phyloP scores from a whole-genome alignment of 164 flowering plant species.

The Tinospora cordifolia region DNA sequence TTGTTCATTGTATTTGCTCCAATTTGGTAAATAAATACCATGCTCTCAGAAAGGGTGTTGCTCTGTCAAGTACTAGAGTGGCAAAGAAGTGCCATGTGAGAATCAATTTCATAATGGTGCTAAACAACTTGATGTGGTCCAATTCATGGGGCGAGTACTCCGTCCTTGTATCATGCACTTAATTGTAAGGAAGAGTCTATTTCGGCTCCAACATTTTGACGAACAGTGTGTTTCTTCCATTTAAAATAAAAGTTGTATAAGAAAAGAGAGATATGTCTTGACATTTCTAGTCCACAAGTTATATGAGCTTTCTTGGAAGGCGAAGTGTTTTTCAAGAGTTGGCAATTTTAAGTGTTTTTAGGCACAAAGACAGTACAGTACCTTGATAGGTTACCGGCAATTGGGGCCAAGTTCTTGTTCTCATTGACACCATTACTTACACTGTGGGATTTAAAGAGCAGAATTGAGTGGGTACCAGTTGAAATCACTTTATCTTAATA shows the following conservation, averaged over 20 bases:
- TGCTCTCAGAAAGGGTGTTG: not conserved
- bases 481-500: not conserved
- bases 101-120: not conserved
- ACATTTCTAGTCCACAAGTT: conserved; percentile 3
- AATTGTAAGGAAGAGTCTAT: not conserved
- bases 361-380: not conserved
- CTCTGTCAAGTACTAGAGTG: not conserved
- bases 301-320: not conserved
- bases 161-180: not conserved
- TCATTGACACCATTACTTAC: not conserved
- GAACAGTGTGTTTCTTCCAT: not conserved
- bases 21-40: not conserved
- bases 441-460: not conserved
- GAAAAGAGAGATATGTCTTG: not conserved
- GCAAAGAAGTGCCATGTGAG: conserved; percentile 1
- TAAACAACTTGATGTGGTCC: not conserved
- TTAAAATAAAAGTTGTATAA: not conserved
- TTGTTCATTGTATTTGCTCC: not conserved
- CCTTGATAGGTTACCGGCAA: not conserved
- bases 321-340: not conserved
- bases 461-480: not conserved
- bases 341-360: not conserved
- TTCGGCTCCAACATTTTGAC: not conserved
- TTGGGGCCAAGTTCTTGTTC: not conserved
- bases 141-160: not conserved